These are phyloP conservation scores for Laguncularia racemosa DNA, from an alignment of 345 rosid species.

Conservation along the genomic window DNA sequence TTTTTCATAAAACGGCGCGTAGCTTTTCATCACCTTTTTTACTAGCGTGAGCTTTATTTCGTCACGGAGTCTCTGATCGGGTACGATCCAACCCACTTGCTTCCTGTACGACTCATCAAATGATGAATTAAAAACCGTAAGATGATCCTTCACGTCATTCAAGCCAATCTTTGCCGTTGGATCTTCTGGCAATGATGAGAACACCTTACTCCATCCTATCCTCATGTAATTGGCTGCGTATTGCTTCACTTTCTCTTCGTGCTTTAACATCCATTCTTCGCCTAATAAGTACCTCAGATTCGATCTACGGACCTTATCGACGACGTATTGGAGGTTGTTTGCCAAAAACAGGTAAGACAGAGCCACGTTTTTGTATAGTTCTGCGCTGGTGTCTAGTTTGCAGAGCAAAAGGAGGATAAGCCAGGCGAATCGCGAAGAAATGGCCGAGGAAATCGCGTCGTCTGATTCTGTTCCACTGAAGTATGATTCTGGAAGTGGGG, in stretches of 20 bases:
- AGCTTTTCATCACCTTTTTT: conserved; percentile 1
- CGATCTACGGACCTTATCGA: conserved; percentile 2
- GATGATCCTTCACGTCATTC: background rate
- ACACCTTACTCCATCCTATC: conserved; percentile 13
- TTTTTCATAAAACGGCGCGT: conserved; percentile 1
- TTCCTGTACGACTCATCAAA: conserved; percentile 7
- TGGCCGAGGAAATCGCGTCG: background rate
- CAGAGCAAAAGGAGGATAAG: conserved; percentile 11
- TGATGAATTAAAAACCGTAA: conserved; percentile 2
- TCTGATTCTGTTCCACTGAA: background rate
- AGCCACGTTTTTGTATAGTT: conserved; percentile 13
- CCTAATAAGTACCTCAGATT: conserved; percentile 6
- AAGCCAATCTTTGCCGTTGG: background rate
- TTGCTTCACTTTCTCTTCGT: conserved; percentile 10
- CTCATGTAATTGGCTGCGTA: conserved; percentile 10
- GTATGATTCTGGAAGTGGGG: background rate
- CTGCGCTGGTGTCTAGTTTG: conserved; percentile 12
- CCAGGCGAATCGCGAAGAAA: conserved; percentile 6
- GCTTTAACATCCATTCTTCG: conserved; percentile 8
- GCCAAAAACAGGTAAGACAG: conserved; percentile 12
- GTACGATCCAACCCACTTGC: conserved; percentile 7
- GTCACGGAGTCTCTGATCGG: conserved; percentile 13
- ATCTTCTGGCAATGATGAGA: conserved; percentile 1
- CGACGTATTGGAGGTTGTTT: conserved; percentile 15
- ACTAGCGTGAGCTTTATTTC: conserved; percentile 1